Evolutionary conservation across 148 eudicot species (phyloP).

Genomic region (Rhododendron mucronatum): DNA sequence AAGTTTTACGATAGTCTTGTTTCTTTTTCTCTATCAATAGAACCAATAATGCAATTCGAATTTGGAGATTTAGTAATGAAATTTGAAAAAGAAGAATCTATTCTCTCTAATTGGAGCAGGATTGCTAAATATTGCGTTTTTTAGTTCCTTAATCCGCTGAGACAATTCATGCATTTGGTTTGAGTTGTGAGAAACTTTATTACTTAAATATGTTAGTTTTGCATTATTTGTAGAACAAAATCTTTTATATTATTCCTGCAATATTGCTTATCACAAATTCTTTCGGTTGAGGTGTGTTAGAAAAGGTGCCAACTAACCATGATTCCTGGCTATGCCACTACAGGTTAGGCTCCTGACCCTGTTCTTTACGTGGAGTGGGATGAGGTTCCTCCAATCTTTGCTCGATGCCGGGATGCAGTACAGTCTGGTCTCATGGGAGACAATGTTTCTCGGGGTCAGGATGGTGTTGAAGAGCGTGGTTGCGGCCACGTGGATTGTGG

Average conservation of each 20-base stretch:
- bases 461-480: constrained; percentile 63
- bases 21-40: not conserved
- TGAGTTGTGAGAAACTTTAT: not conserved
- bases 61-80: not conserved
- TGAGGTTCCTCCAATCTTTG: constrained; percentile 68
- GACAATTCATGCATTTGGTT: not conserved
- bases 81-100: not conserved
- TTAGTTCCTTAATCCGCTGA: not conserved
- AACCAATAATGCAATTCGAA: not conserved
- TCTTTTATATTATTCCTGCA: not conserved
- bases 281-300: not conserved
- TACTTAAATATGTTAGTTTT: not conserved
- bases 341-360: constrained; percentile 68
- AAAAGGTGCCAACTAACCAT: not conserved
- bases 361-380: constrained; percentile 77
- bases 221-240: too few species aligned
- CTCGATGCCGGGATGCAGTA: constrained; percentile 76
- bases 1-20: not conserved
- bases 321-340: not conserved
- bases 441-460: constrained; percentile 60
- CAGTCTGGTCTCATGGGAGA: constrained; percentile 76
- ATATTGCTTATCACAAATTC: too few species aligned
- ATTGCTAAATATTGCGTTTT: not conserved
- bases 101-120: not conserved
- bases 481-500: constrained; percentile 55